Percentiles rank a stretch among this genome's conserved stretches.
phyloP scores from a whole-genome alignment of 345 rosid genomes.

The Rhizophora mangle region DNA sequence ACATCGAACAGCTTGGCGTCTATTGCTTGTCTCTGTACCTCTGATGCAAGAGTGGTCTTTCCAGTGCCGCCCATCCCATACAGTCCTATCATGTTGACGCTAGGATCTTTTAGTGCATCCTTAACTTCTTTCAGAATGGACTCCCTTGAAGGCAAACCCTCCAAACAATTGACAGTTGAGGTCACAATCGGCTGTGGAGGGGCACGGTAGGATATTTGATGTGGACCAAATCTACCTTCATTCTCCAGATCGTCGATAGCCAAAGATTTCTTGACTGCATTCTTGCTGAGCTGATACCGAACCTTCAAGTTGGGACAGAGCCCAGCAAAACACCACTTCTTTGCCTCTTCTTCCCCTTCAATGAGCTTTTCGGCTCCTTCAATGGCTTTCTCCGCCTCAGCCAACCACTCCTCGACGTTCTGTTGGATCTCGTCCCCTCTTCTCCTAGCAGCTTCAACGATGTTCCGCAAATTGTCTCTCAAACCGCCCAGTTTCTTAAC shows the following conservation, averaged over 20 bases:
- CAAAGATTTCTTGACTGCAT: not conserved
- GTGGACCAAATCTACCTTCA: not conserved
- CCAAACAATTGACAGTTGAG: not conserved
- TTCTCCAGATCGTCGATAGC: not conserved
- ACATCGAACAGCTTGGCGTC: not conserved
- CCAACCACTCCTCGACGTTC: not conserved
- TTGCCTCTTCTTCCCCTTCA: not conserved
- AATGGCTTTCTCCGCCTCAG: not conserved
- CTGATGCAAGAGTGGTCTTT: conserved; percentile 2
- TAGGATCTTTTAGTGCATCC: not conserved
- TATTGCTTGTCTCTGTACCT: not conserved
- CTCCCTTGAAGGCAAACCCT: not conserved
- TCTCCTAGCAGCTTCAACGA: conserved; percentile 2
- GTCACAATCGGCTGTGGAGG: not conserved
- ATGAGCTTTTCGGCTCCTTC: not conserved
- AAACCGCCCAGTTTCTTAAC: not conserved
- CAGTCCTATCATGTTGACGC: conserved; percentile 1
- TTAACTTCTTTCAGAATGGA: not conserved
- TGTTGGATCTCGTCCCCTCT: conserved; percentile 1
- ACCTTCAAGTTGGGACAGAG: not conserved
- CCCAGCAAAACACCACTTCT: conserved; percentile 2
- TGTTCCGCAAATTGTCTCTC: not conserved
- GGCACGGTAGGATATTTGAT: not conserved
- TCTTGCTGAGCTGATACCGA: not conserved
- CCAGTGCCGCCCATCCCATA: conserved; percentile 9